Evolutionary conservation across 768 basidiomycete genomes (phyloP), one percentile per base, ranked within the genome.

Genomic region (Amanita rubescens): DNA sequence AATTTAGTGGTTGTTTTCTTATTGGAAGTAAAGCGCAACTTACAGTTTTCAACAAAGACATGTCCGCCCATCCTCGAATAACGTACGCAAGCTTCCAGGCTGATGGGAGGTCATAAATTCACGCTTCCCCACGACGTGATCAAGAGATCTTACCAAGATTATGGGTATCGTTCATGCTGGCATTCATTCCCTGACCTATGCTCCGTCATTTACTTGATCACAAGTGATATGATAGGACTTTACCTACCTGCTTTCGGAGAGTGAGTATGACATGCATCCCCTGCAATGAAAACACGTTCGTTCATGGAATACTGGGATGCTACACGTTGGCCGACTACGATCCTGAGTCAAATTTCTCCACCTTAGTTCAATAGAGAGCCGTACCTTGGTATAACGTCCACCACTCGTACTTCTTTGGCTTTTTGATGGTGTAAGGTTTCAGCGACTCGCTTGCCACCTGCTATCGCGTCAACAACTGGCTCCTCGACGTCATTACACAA

Each of bases 141-240:
- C 27, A 8, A 8, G 37, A 9, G 20, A 5, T 55, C 67, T 38
- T 54, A 77, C 82, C 76, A 19, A 89, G 74, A 60, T 88, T 88
- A 57, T 85, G 85, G 15, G 81, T 76, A 61, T 88, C 87, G 47
- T 80, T 81, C 81, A 87, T 87, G 57, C 82, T 81, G 10, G 84
- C 85, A 59, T 87, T 86, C 85, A 86, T 83, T 11, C 84, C 86
- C 63, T 88, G 86, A 10, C 85, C 81, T 82, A 54, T 7, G 3
- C 41, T 24, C 19, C 22, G 24, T 8, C 3, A 15, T 12, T 25
- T 11, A 46, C 12, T 15, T 27, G 20, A 10, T 5, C 11, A 10
- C 12, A 25, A 22, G 9, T 7, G 27, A 2, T n/a, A 12, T 27
- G 17, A 3, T 3, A 43, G 20, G 7, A 10, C 45, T 11, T 12